Evolutionary conservation across 305 asterid genomes (phyloP).

Genomic region (Withania somnifera): DNA sequence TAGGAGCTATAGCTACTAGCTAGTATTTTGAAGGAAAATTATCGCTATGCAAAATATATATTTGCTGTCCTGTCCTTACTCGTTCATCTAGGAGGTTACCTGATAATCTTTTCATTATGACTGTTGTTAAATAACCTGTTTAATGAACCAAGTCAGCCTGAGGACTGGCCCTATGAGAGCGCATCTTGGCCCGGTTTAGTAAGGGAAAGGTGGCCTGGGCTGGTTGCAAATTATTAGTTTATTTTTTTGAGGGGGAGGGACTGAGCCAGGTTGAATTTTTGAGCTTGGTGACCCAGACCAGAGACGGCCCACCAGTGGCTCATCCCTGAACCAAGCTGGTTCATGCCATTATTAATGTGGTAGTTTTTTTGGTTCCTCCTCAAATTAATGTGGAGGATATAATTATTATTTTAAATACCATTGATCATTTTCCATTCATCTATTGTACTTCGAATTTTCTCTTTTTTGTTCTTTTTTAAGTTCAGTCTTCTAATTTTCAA

Average conservation of each 20-base stretch:
- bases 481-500: not conserved
- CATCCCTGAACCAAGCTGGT: not conserved
- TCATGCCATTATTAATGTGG: not conserved
- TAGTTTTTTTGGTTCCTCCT: not conserved
- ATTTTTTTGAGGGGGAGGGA: no score
- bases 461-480: no score
- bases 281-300: not conserved
- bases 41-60: not conserved
- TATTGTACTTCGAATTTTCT: not conserved
- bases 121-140: not conserved
- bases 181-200: not conserved
- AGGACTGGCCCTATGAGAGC: not conserved
- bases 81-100: not conserved
- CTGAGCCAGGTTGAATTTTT: not conserved
- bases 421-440: not conserved
- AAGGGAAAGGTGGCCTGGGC: not conserved
- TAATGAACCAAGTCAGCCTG: not conserved
- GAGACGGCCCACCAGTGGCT: not conserved
- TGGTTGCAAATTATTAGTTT: no score
- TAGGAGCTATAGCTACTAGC: not conserved
- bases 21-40: not conserved
- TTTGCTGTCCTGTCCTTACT: not conserved
- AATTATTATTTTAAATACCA: not conserved
- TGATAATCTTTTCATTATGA: not conserved
- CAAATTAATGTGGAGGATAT: not conserved